Evolutionary conservation across 2,329 filamentous ascomycete genomes (phyloP).

Genomic region (Trichoderma endophyticum): DNA sequence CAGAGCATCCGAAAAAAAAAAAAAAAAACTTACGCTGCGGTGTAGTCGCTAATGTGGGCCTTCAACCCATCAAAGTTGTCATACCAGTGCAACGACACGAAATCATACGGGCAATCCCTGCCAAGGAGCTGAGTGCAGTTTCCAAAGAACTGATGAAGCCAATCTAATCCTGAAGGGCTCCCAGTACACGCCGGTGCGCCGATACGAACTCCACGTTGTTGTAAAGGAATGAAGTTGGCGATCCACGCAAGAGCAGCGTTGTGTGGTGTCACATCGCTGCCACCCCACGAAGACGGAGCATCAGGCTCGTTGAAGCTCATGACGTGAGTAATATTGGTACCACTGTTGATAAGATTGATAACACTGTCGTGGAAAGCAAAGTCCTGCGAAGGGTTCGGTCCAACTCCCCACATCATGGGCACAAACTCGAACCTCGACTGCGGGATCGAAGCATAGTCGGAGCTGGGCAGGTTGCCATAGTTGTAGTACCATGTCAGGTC

Average conservation of each 20-base stretch:
- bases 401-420: slow-evolving; percentile 74
- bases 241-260: slow-evolving; percentile 68
- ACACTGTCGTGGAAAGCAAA: slow-evolving; percentile 61
- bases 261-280: slow-evolving; percentile 58
- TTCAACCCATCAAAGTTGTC: slow-evolving; percentile 68
- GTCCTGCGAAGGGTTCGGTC: slow-evolving; percentile 42
- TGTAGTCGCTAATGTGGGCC: slow-evolving; percentile 57
- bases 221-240: slow-evolving; percentile 66
- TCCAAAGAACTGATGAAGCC: slow-evolving; percentile 64
- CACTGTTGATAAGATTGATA: slow-evolving; percentile 47
- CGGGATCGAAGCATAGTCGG: slow-evolving; percentile 44
- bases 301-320: slow-evolving; percentile 80
- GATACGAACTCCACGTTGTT: slow-evolving; percentile 57
- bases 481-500: slow-evolving; percentile 85
- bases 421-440: slow-evolving; percentile 67
- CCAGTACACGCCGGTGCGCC: no score
- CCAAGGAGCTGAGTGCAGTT: slow-evolving; percentile 49
- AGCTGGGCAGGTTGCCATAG: slow-evolving; percentile 59
- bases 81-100: slow-evolving; percentile 65
- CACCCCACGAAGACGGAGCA: slow-evolving; percentile 51
- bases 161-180: slow-evolving; percentile 58
- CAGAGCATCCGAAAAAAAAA: background rate
- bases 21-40: background rate
- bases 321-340: slow-evolving; percentile 61
- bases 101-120: slow-evolving; percentile 56